A percentile compares a stretch with the other conserved stretches of the same genome.
Evolutionary conservation across 176 grass and related monocot species (phyloP).

Genomic region (Canna indica): DNA sequence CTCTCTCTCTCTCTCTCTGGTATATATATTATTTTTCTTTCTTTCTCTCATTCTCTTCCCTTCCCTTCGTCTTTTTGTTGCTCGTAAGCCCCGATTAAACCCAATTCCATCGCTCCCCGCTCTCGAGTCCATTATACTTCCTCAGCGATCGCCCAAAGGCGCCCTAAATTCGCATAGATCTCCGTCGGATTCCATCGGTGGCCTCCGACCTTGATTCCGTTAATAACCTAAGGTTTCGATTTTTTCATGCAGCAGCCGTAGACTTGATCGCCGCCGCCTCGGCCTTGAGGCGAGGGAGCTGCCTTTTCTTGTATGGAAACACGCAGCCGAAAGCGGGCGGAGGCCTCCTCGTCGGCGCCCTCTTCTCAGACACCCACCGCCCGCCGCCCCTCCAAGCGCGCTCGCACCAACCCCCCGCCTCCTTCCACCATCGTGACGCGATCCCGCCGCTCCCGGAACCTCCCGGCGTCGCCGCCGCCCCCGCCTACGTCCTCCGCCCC

Average conservation of each 20-base stretch:
- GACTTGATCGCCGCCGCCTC: conserved; percentile 8
- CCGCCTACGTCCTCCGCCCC: conserved; percentile 1
- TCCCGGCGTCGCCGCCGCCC: conserved; percentile 19
- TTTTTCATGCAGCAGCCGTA: neutral
- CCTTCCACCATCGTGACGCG: conserved; percentile 28
- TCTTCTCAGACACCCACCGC: conserved; percentile 54
- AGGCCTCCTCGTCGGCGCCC: conserved; percentile 45
- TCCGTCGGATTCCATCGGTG: neutral
- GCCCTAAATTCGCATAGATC: neutral
- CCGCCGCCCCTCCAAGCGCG: conserved; percentile 23
- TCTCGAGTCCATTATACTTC: neutral
- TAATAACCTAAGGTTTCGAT: neutral
- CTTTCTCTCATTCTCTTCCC: no score
- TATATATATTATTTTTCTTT: neutral
- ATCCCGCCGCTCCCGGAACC: conserved; percentile 35
- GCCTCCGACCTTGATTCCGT: neutral
- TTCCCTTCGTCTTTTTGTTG: no score
- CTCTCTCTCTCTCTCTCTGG: neutral
- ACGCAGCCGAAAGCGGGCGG: conserved; percentile 94
- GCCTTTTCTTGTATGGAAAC: conserved; percentile 72
- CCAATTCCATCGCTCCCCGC: neutral
- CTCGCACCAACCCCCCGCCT: conserved; percentile 29
- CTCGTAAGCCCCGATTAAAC: neutral
- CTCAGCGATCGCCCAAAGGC: neutral
- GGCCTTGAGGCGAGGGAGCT: conserved; percentile 33